Evolutionary conservation across 352 stramenopile genomes (phyloP).

Genomic region (Pythium rhizo-oryzae): DNA sequence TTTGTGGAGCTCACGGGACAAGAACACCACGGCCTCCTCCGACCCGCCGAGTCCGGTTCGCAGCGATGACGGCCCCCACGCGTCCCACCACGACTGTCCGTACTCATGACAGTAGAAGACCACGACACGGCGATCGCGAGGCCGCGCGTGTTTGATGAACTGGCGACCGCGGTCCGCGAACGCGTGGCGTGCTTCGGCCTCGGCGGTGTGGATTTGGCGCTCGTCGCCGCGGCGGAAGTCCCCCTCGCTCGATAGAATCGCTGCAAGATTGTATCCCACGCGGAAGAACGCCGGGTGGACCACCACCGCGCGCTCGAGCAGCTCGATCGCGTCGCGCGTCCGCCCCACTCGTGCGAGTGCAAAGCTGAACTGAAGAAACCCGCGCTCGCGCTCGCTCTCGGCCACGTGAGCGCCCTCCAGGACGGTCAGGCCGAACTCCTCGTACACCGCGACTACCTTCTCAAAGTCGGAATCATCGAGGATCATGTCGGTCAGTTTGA

Average conservation of each 20-base stretch:
- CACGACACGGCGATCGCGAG: conserved; percentile 42
- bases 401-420: conserved; percentile 6
- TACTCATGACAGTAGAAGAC: conserved; percentile 94
- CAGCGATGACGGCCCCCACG: conserved; percentile 86
- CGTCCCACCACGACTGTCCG: conserved; percentile 86
- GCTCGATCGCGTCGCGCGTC: conserved; percentile 33
- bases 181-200: conserved; percentile 36
- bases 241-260: conserved; percentile 33
- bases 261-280: conserved; percentile 56
- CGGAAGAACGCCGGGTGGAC: conserved; percentile 41
- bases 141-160: conserved; percentile 38
- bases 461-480: conserved; percentile 2
- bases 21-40: conserved; percentile 91
- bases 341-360: conserved; percentile 33
- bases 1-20: conserved; percentile 71
- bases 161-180: conserved; percentile 32
- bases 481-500: conserved; percentile 34
- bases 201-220: conserved; percentile 35
- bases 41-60: conserved; percentile 80
- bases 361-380: conserved; percentile 48
- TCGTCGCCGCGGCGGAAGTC: conserved; percentile 39
- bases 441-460: conserved; percentile 29
- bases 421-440: conserved; percentile 21
- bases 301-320: conserved; percentile 34
- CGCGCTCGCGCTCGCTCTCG: conserved; percentile 32